A percentile compares a stretch with the other conserved stretches of the same genome.
Evolutionary conservation across 768 basidiomycete species (phyloP).

Genomic region (Rhizopogon vinicolor): DNA sequence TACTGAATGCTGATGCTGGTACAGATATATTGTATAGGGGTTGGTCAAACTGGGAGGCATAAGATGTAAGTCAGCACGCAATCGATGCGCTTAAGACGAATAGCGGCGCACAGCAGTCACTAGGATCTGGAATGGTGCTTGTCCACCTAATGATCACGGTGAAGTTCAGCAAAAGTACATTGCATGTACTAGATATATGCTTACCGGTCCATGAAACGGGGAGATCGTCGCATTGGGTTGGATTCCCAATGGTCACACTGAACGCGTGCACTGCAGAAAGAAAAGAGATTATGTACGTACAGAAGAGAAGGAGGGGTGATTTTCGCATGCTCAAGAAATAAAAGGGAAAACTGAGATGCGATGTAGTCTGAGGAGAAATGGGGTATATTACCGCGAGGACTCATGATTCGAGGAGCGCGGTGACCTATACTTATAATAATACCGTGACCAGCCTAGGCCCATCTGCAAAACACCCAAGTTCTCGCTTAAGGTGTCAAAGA

Average conservation of each 20-base stretch:
- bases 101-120: conserved; percentile 43
- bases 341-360: not conserved
- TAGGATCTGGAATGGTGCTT: conserved; percentile 43
- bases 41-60: conserved; percentile 39
- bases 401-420: not conserved
- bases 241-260: conserved; percentile 46
- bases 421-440: not conserved
- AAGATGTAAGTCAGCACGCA: not conserved
- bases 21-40: conserved; percentile 51
- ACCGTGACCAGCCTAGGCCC: too few relatives aligned
- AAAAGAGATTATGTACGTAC: conserved; percentile 16
- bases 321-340: conserved; percentile 18
- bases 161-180: not conserved
- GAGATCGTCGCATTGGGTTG: conserved; percentile 59
- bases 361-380: not conserved
- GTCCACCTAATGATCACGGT: conserved; percentile 41
- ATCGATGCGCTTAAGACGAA: not conserved
- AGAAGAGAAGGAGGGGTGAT: conserved; percentile 16
- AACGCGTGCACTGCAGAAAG: conserved; percentile 24
- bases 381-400: not conserved
- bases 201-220: conserved; percentile 59
- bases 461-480: too few relatives aligned
- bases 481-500: too few relatives aligned
- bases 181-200: conserved; percentile 1
- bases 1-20: conserved; percentile 45